Evolutionary conservation across 768 basidiomycete genomes (phyloP).

Genomic region (Myochromella boudieri): DNA sequence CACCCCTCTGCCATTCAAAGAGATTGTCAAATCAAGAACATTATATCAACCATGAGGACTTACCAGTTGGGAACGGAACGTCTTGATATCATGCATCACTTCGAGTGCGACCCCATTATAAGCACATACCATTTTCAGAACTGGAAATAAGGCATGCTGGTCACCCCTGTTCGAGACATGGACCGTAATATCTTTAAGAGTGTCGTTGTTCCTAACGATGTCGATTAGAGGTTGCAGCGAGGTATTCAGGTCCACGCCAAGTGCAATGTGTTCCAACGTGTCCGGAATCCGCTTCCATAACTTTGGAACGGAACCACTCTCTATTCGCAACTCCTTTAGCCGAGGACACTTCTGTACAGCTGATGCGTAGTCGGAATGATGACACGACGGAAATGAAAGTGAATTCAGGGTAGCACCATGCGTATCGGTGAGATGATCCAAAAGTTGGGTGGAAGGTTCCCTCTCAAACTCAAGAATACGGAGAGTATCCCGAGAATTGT

Average conservation of each 20-base stretch:
- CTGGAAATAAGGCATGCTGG: slow-evolving; percentile 47
- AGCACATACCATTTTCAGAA: slow-evolving; percentile 65
- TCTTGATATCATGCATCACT: slow-evolving; percentile 48
- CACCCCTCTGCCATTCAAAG: slow-evolving; percentile 16
- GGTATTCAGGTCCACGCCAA: slow-evolving; percentile 60
- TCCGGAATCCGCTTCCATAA: slow-evolving; percentile 49
- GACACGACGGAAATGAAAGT: slow-evolving; percentile 57
- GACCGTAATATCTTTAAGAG: slow-evolving; percentile 50
- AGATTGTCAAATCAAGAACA: not conserved
- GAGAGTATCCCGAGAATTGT: slow-evolving; percentile 50
- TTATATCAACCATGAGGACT: slow-evolving; percentile 25
- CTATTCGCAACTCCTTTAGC: slow-evolving; percentile 57
- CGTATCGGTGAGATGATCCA: slow-evolving; percentile 52
- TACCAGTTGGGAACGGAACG: slow-evolving; percentile 53
- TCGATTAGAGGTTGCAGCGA: slow-evolving; percentile 55
- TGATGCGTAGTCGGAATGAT: slow-evolving; percentile 43
- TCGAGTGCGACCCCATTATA: slow-evolving; percentile 56
- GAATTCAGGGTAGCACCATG: slow-evolving; percentile 52
- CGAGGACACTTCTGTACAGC: slow-evolving; percentile 47
- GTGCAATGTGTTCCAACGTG: slow-evolving; percentile 54
- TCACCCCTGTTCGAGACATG: slow-evolving; percentile 55
- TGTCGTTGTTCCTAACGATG: slow-evolving; percentile 43
- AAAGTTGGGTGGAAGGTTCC: slow-evolving; percentile 53
- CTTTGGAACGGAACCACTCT: slow-evolving; percentile 46
- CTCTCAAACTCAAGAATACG: slow-evolving; percentile 57